A percentile compares a stretch with the other conserved stretches of the same genome.
Evolutionary conservation across 306 rosid genomes (phyloP).

Genomic region (Mimosa pudica): DNA sequence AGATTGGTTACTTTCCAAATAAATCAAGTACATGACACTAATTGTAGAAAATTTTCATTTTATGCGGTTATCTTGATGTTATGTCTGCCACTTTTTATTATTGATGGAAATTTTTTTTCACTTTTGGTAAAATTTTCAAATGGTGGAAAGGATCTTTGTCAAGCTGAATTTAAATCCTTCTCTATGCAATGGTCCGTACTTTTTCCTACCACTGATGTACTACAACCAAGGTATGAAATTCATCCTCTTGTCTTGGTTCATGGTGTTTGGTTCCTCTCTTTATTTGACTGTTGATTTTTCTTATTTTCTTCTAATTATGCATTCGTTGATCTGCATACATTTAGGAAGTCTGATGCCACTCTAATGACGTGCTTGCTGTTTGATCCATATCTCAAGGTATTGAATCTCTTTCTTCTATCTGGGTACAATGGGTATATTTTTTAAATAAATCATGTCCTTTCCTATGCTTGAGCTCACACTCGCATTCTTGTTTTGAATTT

Average conservation of each 20-base stretch:
- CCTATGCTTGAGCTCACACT: background rate
- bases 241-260: constrained; percentile 14
- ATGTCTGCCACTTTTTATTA: constrained; percentile 8
- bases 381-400: constrained; percentile 91
- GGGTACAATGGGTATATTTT: constrained; percentile 17
- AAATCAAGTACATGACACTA: constrained; percentile 5
- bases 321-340: constrained; percentile 34
- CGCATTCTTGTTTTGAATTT: constrained; percentile 21
- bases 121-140: constrained; percentile 9
- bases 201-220: constrained; percentile 82
- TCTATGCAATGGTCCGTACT: constrained; percentile 87
- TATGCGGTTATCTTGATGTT: background rate
- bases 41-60: background rate
- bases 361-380: constrained; percentile 82
- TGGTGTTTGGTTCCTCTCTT: constrained; percentile 18
- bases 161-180: constrained; percentile 81
- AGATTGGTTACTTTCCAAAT: background rate
- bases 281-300: constrained; percentile 20
- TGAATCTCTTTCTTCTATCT: constrained; percentile 29
- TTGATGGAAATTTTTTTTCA: constrained; percentile 3
- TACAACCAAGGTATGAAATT: constrained; percentile 67
- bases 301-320: constrained; percentile 30
- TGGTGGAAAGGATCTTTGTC: constrained; percentile 84
- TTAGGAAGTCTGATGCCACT: constrained; percentile 86
- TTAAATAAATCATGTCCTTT: constrained; percentile 3